Conservation (phyloP, 2,329 filamentous ascomycete genomes). For the Xylariaceae sp. region DNA sequence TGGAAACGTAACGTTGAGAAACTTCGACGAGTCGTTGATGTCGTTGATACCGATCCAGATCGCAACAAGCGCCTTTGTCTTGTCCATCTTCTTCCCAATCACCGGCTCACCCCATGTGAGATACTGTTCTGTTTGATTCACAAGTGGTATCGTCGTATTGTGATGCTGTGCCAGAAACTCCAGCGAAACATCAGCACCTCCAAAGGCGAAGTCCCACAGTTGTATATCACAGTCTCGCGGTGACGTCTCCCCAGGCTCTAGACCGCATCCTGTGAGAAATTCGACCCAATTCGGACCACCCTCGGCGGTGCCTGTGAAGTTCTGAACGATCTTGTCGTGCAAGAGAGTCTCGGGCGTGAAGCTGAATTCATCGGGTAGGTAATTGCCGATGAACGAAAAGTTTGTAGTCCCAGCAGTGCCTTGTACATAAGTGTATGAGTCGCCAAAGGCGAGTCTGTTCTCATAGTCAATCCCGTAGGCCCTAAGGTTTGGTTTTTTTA, state of each 20-base stretch:
- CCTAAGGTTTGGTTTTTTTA: neutral
- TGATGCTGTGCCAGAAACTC: constrained; percentile 48
- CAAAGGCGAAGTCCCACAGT: constrained; percentile 57
- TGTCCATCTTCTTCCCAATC: constrained; percentile 32
- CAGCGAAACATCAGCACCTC: constrained; percentile 48
- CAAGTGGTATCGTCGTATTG: constrained; percentile 46
- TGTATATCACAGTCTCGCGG: constrained; percentile 44
- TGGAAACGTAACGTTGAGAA: constrained; percentile 40
- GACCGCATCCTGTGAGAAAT: constrained; percentile 50
- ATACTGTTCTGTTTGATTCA: constrained; percentile 51
- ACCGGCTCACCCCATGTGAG: constrained; percentile 42
- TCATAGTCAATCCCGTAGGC: neutral
- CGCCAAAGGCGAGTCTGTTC: constrained; percentile 45
- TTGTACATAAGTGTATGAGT: constrained; percentile 53
- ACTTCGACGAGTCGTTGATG: constrained; percentile 48
- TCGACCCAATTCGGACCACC: constrained; percentile 56
- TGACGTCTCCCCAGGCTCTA: constrained; percentile 40
- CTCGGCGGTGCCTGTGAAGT: constrained; percentile 48
- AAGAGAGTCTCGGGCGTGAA: constrained; percentile 45
- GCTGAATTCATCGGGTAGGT: constrained; percentile 38
- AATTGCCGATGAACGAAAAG: constrained; percentile 54
- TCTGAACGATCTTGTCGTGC: constrained; percentile 49
- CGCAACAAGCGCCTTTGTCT: constrained; percentile 40
- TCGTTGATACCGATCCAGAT: constrained; percentile 59
- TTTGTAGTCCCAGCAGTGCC: constrained; percentile 49